Evolutionary conservation across 441 rosid genomes (phyloP).

Genomic region (Adansonia rubrostipa): DNA sequence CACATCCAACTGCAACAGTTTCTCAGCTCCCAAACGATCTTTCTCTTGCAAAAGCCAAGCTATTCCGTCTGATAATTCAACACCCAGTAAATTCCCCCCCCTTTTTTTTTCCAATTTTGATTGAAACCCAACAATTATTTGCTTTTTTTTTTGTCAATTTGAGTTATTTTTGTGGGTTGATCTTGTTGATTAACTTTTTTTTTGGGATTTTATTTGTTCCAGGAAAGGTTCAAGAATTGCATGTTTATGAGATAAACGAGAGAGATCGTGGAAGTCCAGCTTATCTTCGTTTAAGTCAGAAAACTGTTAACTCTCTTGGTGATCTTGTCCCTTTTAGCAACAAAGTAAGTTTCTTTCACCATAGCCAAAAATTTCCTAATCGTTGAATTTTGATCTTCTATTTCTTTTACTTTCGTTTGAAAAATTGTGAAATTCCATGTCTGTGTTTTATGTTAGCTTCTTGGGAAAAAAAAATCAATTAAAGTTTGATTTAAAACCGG

Average conservation of each 20-base stretch:
- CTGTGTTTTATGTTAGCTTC: not conserved
- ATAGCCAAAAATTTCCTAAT: not conserved
- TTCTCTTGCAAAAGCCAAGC: conserved; percentile 58
- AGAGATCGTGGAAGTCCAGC: conserved; percentile 84
- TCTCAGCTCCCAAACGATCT: conserved; percentile 36
- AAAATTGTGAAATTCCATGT: not conserved
- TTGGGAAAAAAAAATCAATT: not conserved
- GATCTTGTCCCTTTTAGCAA: too few species aligned
- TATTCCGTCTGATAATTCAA: conserved; percentile 36
- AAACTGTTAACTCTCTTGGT: too few species aligned
- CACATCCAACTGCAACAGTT: not conserved
- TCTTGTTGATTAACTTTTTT: not conserved
- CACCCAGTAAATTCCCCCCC: conserved; percentile 36
- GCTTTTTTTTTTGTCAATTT: not conserved
- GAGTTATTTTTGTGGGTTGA: not conserved
- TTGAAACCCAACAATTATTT: conserved; percentile 32
- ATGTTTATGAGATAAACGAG: conserved; percentile 78
- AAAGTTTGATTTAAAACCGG: too few species aligned
- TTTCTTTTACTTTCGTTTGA: too few species aligned
- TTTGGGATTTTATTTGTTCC: not conserved
- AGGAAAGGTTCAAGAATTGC: conserved; percentile 32
- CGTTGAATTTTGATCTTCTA: too few species aligned
- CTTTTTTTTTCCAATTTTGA: not conserved
- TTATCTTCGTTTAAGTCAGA: conserved; percentile 56
- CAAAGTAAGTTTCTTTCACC: too few species aligned